Evolutionary conservation across 2,329 filamentous ascomycete species (phyloP).

Genomic region (Epicoccum sorghinum): DNA sequence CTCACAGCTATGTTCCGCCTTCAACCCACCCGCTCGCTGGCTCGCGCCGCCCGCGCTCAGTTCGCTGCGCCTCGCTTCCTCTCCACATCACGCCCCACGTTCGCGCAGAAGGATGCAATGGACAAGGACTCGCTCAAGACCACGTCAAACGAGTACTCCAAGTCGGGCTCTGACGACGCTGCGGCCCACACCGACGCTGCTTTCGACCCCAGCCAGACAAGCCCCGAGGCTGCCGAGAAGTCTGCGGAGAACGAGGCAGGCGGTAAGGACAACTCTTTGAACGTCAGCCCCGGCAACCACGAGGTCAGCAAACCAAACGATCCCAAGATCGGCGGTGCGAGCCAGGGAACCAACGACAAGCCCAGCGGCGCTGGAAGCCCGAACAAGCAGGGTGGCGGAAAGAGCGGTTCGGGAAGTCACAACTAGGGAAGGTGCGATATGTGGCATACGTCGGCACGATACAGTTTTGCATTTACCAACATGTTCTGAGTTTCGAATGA

Average conservation of each 20-base stretch:
- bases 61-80: constrained; percentile 28
- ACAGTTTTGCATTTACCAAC: neutral
- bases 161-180: constrained; percentile 68
- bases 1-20: constrained; percentile 32
- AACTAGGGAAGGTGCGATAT: neutral
- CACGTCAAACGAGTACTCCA: constrained; percentile 69
- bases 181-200: constrained; percentile 65
- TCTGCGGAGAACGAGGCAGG: constrained; percentile 46
- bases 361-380: constrained; percentile 46
- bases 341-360: constrained; percentile 42
- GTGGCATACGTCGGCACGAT: neutral
- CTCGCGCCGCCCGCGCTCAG: constrained; percentile 22
- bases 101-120: constrained; percentile 51
- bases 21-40: constrained; percentile 28
- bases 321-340: constrained; percentile 45
- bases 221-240: constrained; percentile 65
- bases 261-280: constrained; percentile 50
- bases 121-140: constrained; percentile 68
- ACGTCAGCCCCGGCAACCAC: constrained; percentile 66
- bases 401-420: constrained; percentile 26
- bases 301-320: constrained; percentile 60
- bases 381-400: constrained; percentile 45
- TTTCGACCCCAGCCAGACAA: constrained; percentile 71
- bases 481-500: neutral
- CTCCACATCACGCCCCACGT: constrained; percentile 28